Evolutionary conservation across 805 yeast species (phyloP).

Genomic region (Saturnispora hagleri): DNA sequence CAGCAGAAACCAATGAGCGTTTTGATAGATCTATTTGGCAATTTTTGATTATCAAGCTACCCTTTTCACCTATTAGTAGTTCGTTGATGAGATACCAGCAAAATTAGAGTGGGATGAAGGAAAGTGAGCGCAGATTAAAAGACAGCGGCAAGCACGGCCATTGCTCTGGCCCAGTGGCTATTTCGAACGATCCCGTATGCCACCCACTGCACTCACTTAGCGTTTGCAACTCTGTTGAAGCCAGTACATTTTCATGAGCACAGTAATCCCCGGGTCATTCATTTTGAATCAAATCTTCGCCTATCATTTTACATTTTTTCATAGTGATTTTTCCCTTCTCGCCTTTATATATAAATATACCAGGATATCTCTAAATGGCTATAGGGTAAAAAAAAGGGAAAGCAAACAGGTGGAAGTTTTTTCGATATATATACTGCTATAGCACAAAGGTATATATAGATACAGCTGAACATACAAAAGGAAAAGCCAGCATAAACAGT

Average conservation of each 20-base stretch:
- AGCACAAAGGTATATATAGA: background rate
- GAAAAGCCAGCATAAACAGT: background rate
- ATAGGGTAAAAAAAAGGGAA: background rate
- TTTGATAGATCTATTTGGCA: background rate
- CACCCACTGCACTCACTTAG: too few species aligned
- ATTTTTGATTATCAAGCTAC: background rate
- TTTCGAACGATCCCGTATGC: too few species aligned
- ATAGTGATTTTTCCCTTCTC: background rate
- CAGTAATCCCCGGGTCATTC: background rate
- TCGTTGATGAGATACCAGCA: background rate
- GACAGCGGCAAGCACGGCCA: too few species aligned
- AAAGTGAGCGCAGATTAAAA: too few species aligned
- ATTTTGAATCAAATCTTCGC: background rate
- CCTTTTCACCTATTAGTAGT: background rate
- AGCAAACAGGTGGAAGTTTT: background rate
- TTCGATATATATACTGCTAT: too few species aligned
- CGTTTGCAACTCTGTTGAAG: too few species aligned
- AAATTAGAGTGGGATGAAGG: too few species aligned
- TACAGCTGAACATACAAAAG: too few species aligned
- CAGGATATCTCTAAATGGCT: background rate
- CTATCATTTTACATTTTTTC: background rate
- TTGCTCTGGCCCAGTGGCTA: too few species aligned
- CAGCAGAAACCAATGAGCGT: background rate
- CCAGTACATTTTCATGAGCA: background rate
- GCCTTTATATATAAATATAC: background rate